These are phyloP conservation scores for Hemisphaericaspora subhashii DNA, from an alignment of 1,139 yeast genomes.

Conservation along the genomic window DNA sequence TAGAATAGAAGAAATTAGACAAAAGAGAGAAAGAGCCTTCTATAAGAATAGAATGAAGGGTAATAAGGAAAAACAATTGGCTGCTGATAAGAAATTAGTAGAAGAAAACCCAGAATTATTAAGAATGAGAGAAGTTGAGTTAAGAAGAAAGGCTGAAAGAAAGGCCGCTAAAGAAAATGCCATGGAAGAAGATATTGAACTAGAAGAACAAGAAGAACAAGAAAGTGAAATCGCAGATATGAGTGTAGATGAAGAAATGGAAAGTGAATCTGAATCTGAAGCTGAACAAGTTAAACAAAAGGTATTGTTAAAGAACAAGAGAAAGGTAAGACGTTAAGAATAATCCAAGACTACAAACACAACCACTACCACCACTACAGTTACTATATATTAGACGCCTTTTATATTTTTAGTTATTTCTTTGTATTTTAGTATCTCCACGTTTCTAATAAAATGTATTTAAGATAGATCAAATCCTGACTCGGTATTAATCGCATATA, in stretches of 20 bases:
- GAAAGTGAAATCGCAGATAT: conserved; percentile 35
- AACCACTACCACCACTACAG: no score
- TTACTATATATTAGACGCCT: not conserved
- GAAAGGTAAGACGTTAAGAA: conserved; percentile 29
- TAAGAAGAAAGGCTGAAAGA: conserved; percentile 77
- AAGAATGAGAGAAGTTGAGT: conserved; percentile 89
- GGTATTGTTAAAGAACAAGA: conserved; percentile 69
- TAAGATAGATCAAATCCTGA: conserved; percentile 82
- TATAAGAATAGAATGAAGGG: conserved; percentile 99
- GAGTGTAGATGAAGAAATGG: conserved; percentile 48
- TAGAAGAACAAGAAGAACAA: conserved; percentile 29
- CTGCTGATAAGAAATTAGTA: conserved; percentile 84
- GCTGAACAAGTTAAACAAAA: conserved; percentile 59
- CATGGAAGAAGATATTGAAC: conserved; percentile 48
- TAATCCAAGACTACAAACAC: no score
- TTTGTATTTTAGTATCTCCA: not conserved
- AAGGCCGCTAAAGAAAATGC: conserved; percentile 58
- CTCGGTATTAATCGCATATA: conserved; percentile 75
- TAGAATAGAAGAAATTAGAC: conserved; percentile 93
- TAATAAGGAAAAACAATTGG: conserved; percentile 83
- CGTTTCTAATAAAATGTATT: conserved; percentile 4
- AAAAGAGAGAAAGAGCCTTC: conserved; percentile 96
- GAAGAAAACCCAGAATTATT: conserved; percentile 86
- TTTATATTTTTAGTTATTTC: not conserved
- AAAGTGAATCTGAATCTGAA: conserved; percentile 30